Evolutionary conservation across 345 rosid species (phyloP).

Genomic region (Eucalyptus erythrocorys): DNA sequence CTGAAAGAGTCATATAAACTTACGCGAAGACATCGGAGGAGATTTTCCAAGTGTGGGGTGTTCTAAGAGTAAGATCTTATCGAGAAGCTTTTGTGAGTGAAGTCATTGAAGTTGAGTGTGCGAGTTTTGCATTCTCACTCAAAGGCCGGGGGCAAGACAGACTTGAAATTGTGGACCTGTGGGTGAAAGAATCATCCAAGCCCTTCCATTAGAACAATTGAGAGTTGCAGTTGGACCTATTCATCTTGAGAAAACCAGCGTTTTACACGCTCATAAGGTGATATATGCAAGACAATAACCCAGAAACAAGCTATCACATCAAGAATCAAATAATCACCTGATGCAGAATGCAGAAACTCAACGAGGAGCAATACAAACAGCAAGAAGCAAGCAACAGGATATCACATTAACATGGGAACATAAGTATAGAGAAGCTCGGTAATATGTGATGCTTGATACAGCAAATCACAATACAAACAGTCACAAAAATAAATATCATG

Average conservation of each 20-base stretch:
- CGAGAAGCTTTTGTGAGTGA: background rate
- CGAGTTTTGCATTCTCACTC: background rate
- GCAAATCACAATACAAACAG: background rate
- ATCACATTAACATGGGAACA: background rate
- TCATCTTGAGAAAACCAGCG: background rate
- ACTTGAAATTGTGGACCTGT: background rate
- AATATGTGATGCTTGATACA: background rate
- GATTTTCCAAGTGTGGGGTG: background rate
- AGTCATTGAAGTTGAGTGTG: accelerated
- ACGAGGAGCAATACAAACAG: background rate
- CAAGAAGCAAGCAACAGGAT: background rate
- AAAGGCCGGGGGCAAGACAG: background rate
- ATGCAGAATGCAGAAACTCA: background rate
- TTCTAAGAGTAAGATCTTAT: background rate
- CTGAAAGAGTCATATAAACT: background rate
- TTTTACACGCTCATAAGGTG: background rate
- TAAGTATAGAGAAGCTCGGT: background rate
- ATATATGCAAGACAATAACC: background rate
- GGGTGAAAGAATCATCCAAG: background rate
- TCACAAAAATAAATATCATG: background rate
- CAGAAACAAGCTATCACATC: background rate
- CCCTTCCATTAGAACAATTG: background rate
- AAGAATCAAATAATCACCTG: background rate
- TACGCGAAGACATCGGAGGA: background rate
- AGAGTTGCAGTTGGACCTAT: background rate